phyloP scores from a whole-genome alignment of 805 yeast species.

The Hagleromyces aurorensis region DNA sequence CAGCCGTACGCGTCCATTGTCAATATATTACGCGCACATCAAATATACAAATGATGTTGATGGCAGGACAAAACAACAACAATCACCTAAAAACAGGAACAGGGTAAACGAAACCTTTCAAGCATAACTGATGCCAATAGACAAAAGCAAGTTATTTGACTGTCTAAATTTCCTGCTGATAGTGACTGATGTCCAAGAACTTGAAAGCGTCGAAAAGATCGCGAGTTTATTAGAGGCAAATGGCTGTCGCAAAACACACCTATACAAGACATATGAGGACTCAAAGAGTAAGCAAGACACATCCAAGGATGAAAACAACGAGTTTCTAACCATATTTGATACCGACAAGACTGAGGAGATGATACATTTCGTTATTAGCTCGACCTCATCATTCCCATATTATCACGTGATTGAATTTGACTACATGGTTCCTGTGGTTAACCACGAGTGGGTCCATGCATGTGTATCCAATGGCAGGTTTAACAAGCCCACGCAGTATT shows the following conservation, averaged over 20 bases:
- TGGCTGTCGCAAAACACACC: constrained; percentile 10
- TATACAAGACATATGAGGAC: too few species aligned
- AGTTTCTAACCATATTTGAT: too few species aligned
- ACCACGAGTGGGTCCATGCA: constrained; percentile 21
- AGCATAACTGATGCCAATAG: too few species aligned
- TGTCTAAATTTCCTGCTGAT: constrained; percentile 19
- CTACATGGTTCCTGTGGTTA: constrained; percentile 26
- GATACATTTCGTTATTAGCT: constrained; percentile 22
- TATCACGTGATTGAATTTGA: constrained; percentile 24
- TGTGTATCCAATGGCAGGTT: constrained; percentile 17
- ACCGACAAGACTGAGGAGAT: too few species aligned
- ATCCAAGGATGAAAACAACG: too few species aligned
- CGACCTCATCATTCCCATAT: constrained; percentile 21
- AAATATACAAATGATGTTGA: too few species aligned
- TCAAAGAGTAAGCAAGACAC: too few species aligned
- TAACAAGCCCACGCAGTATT: constrained; percentile 34
- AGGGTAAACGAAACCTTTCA: background rate
- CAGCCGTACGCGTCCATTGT: too few species aligned
- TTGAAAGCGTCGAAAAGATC: constrained; percentile 4
- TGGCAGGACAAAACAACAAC: too few species aligned
- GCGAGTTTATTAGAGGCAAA: constrained; percentile 8
- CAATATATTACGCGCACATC: too few species aligned
- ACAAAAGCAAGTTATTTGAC: constrained; percentile 12
- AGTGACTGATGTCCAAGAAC: constrained; percentile 4
- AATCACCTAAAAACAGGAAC: background rate